These are phyloP conservation scores for Penicillium lividum DNA, from an alignment of 495 filamentous ascomycete species.

Conservation along the genomic window DNA sequence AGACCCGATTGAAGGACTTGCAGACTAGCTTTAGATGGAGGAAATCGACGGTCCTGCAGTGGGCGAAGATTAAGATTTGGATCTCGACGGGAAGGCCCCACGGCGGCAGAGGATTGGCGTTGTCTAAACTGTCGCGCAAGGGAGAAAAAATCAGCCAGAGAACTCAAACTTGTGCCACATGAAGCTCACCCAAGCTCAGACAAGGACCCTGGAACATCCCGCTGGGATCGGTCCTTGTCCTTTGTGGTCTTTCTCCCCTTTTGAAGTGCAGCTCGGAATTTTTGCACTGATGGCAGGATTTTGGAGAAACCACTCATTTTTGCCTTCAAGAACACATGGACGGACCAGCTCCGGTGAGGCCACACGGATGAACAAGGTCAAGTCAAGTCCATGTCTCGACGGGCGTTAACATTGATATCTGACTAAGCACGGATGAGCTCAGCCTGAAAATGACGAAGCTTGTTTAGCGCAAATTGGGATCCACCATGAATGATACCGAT, in stretches of 20 bases:
- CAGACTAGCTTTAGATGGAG: conserved; percentile 43
- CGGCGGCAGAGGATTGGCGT: conserved; percentile 25
- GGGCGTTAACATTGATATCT: conserved; percentile 7
- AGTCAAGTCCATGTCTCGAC: not conserved
- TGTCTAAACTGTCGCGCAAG: conserved; percentile 13
- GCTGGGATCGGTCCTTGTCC: conserved; percentile 27
- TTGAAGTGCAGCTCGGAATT: conserved; percentile 38
- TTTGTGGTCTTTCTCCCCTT: conserved; percentile 32
- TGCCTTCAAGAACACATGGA: conserved; percentile 28
- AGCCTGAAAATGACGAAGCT: conserved; percentile 1
- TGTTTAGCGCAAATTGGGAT: not conserved
- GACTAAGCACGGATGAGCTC: conserved; percentile 25
- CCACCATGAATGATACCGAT: too few species aligned
- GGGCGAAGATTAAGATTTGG: conserved; percentile 46
- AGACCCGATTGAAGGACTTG: conserved; percentile 38
- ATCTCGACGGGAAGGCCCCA: conserved; percentile 49
- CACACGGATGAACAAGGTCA: conserved; percentile 1
- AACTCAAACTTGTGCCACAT: not conserved
- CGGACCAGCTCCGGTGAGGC: conserved; percentile 31
- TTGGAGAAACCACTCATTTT: conserved; percentile 44
- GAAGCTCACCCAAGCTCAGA: conserved; percentile 22
- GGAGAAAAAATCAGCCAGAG: not conserved
- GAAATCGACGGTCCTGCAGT: conserved; percentile 43
- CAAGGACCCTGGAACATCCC: conserved; percentile 23
- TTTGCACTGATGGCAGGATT: conserved; percentile 35